These are phyloP conservation scores for Curvularia sp. DNA, from an alignment of 2,329 filamentous ascomycete species.

Conservation along the genomic window DNA sequence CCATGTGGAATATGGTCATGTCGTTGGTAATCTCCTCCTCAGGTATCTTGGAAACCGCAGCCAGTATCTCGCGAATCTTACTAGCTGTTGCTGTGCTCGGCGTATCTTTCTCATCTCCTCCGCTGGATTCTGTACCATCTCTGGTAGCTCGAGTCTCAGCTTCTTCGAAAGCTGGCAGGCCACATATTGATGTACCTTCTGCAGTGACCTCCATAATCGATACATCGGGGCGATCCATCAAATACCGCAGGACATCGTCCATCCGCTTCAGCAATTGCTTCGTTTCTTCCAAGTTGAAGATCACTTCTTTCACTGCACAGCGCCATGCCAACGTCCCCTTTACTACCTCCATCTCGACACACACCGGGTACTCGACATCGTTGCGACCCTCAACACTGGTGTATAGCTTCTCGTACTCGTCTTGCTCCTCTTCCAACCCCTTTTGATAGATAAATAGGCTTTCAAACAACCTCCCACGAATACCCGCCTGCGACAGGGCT, in stretches of 20 bases:
- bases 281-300: slow-evolving; percentile 58
- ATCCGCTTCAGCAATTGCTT: slow-evolving; percentile 64
- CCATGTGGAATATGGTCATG: slow-evolving; percentile 80
- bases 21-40: slow-evolving; percentile 64
- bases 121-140: too few relatives aligned
- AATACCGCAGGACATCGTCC: slow-evolving; percentile 63
- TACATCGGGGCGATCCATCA: slow-evolving; percentile 60
- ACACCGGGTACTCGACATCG: slow-evolving; percentile 80
- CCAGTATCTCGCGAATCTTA: slow-evolving; percentile 57
- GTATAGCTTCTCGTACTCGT: slow-evolving; percentile 56
- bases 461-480: slow-evolving; percentile 63
- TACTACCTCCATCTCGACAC: slow-evolving; percentile 76
- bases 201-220: slow-evolving; percentile 63
- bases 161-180: slow-evolving; percentile 58
- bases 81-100: slow-evolving; percentile 45
- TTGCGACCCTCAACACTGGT: slow-evolving; percentile 69
- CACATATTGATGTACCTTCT: slow-evolving; percentile 68
- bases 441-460: slow-evolving; percentile 72
- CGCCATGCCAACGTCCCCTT: slow-evolving; percentile 69
- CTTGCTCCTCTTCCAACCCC: slow-evolving; percentile 43
- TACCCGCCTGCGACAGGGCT: slow-evolving; percentile 62
- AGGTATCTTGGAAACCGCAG: slow-evolving; percentile 66
- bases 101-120: not conserved
- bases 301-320: slow-evolving; percentile 69
- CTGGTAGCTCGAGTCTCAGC: not conserved